These are phyloP conservation scores for Oenanthe sinensis DNA, from an alignment of 129 eudicot species.

Conservation along the genomic window DNA sequence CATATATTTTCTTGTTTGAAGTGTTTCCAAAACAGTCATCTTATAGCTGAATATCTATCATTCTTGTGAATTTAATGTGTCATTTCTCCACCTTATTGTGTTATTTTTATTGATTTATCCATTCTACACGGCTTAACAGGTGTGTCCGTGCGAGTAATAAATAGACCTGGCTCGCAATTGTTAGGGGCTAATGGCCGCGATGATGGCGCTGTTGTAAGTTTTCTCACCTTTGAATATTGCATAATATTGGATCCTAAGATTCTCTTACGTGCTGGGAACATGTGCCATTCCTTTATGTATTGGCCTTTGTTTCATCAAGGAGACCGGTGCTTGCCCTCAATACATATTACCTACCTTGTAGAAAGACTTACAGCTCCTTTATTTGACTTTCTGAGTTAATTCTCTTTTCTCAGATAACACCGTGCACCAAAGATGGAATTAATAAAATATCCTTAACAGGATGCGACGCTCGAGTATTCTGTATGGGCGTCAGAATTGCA, in stretches of 20 bases:
- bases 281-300: not conserved
- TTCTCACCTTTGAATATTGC: constrained; percentile 4
- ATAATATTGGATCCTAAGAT: not conserved
- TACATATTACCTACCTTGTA: not conserved
- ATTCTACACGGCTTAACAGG: constrained; percentile 29
- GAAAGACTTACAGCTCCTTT: not conserved
- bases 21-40: not conserved
- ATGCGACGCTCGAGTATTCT: constrained; percentile 70
- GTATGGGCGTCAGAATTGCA: constrained; percentile 79
- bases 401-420: constrained; percentile 54
- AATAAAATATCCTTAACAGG: constrained; percentile 70
- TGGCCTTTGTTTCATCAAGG: not conserved
- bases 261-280: not conserved
- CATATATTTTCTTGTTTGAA: not conserved
- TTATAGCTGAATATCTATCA: not conserved
- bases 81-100: not conserved
- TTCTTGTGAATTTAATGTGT: not conserved
- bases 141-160: constrained; percentile 62
- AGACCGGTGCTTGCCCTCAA: not conserved
- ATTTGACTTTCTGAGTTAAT: constrained; percentile 8
- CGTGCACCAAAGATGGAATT: constrained; percentile 67
- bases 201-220: constrained; percentile 85
- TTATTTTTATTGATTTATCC: not conserved
- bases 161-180: constrained; percentile 82
- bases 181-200: constrained; percentile 93